Base-by-base conservation (phyloP, 345 rosid species). In the Pseudoturritis turrita region DNA sequence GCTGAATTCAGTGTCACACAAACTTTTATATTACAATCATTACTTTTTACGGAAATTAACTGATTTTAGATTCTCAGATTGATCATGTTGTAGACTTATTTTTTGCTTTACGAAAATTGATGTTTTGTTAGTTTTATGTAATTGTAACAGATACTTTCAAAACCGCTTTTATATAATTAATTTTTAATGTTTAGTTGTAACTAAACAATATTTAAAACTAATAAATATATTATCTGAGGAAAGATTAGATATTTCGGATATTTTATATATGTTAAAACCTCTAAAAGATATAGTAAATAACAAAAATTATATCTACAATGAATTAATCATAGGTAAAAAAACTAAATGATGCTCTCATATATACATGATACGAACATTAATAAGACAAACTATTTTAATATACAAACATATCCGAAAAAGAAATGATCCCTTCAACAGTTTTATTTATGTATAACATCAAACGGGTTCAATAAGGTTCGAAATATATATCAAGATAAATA, bases 401-500 rank as follows among this genome's bases (percentile, higher is more conserved):
- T 29, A 26, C 14, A 37, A 26, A 65, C 7, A 54, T 12, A 61
- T 52, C 21, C 5, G 35, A 14, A 68, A 57, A 21, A 23, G 6
- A 68, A 28, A 37, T 29, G 26, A 67, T 25, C 43, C 70, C 41
- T 44, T 60, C 40, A 18, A 67, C 18, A 60, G 19, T 51, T 75
- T 75, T 75, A 75, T 73, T 75, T 43, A 75, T 68, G 25, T 61
- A 68, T 52, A 68, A 51, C 43, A 75, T 56, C 66, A 18, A 70
- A 29, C 25, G 51, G 49, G 44, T 35, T 25, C 35, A 52, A 35
- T 41, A 35, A 33, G 17, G 40, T 40, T 59, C 68, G 4, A 73
- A 59, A 21, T 9, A 52, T 68, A 18, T 43, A 75, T 51, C n/a
- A 67, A 74, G 11, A 51, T 75, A 45, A 12, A 22, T 43, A 51